Evolutionary conservation across 176 grass and related monocot genomes (phyloP), one percentile per base, ranked within the genome.

Genomic region (Coix lacrymajobi): DNA sequence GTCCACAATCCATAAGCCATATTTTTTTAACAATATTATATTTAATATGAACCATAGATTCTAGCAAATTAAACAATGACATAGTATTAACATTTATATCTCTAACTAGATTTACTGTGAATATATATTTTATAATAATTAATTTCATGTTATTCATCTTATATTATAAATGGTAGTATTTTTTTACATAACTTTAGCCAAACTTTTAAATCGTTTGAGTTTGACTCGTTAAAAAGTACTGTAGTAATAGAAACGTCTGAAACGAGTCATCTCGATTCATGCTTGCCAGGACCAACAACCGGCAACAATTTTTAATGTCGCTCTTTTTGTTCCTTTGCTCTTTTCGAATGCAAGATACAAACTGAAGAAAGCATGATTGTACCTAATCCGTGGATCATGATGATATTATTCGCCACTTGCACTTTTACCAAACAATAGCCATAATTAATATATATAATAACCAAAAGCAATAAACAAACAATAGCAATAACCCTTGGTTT

Each of bases 261-360:
- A 66, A 31, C 0, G 46, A 43, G 69, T 6, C 77, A 54, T 56
- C 11, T 19, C 46, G 0, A 37, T 75, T 58, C 78, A 87, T 81
- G 70, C 62, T 43, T 75, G 16, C 43, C 20, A 6, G 24, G 14
- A 81, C 29, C 46, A 86, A 67, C 70, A 86, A 81, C 70, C 20
- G 30, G 29, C 52, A 62, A 62, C 25, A 85, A 62, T 60, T 65
- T 75, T 67, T 70, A 15, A 15, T 43, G 67, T 22, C 6, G 10
- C 20, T 56, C 25, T 20, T 44, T 76, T 75, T 75, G 29, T 75
- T 16, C 45, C 25, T 68, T 81, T 70, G 29, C 12, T 67, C 79
- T 63, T 24, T 48, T 12, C 25, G 30, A 24, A 20, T 8, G 45
- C 14, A 75, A 67, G 38, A 61, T 70, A 69, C 51, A 69, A 69